A percentile compares a stretch with the other conserved stretches of the same genome.
phyloP scores from a whole-genome alignment of 352 stramenopile genomes.

The Pythium phragmitis region DNA sequence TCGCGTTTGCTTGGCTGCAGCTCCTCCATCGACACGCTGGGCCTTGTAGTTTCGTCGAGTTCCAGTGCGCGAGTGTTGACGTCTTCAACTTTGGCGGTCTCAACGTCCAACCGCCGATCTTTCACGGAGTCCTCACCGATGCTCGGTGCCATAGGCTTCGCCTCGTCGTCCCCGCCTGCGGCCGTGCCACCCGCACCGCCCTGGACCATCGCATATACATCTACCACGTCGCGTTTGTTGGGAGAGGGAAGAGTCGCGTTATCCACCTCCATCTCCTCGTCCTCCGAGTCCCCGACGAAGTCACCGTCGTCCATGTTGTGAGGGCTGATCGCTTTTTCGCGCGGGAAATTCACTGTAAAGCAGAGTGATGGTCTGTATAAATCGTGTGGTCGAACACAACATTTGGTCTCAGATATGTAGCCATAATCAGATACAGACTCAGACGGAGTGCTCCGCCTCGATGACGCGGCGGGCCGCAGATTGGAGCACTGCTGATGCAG shows the following conservation, averaged over 20 bases:
- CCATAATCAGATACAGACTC: not conserved
- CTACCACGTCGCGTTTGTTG: not conserved
- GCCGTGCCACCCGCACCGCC: not conserved
- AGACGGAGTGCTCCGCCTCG: not conserved
- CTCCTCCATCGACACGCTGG: not conserved
- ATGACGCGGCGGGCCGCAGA: too few species aligned
- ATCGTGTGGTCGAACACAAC: constrained; percentile 15
- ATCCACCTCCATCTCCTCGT: constrained; percentile 11
- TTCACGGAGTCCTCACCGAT: not conserved
- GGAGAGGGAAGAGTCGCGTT: not conserved
- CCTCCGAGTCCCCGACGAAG: constrained; percentile 30
- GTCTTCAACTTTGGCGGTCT: not conserved
- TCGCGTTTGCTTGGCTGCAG: not conserved
- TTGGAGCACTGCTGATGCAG: too few species aligned
- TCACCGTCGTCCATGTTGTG: constrained; percentile 27
- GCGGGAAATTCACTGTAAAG: constrained; percentile 1
- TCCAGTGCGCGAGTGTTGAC: too few species aligned
- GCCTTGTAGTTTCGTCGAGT: too few species aligned
- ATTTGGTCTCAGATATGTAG: not conserved
- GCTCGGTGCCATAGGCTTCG: not conserved
- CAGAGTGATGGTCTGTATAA: constrained; percentile 17
- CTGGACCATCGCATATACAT: not conserved
- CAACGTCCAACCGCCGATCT: not conserved
- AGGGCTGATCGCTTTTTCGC: constrained; percentile 6
- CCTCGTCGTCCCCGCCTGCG: not conserved